Evolutionary conservation across 495 filamentous ascomycete genomes (phyloP).

Genomic region (Tuber indicum): DNA sequence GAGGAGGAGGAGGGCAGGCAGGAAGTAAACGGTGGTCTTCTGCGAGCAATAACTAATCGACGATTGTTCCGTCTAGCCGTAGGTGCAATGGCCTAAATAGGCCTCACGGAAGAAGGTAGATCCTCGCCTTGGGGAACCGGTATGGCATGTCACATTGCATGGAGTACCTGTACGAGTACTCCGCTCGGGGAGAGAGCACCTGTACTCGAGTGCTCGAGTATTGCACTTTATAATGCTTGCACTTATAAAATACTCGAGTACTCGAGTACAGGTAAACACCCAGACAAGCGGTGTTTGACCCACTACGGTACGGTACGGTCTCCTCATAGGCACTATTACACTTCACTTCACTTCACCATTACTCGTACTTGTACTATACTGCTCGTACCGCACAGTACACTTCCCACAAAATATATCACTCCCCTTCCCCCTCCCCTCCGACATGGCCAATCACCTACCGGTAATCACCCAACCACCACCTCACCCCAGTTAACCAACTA

Average conservation of each 20-base stretch:
- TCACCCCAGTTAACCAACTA: not conserved
- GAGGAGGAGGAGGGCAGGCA: too few species aligned
- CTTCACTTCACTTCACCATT: not conserved
- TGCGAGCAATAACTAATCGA: not conserved
- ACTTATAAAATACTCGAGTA: not conserved
- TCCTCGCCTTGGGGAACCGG: not conserved
- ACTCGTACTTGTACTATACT: not conserved
- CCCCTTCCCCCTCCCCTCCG: not conserved
- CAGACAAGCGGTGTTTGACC: not conserved
- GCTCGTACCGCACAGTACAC: not conserved
- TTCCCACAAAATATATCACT: not conserved
- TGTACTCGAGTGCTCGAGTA: not conserved
- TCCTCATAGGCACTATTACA: not conserved
- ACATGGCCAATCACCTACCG: not conserved
- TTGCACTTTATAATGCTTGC: not conserved
- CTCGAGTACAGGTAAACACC: not conserved
- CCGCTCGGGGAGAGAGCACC: not conserved
- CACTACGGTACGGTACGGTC: not conserved
- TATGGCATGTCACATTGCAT: not conserved
- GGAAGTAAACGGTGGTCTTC: not conserved
- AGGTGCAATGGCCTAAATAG: not conserved
- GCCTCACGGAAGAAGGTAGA: not conserved
- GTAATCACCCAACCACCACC: constrained; percentile 1
- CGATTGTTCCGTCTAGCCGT: not conserved
- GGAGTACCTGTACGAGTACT: too few species aligned